Evolutionary conservation across 352 stramenopile species (phyloP).

Genomic region (Phytophthora boehmeriae): DNA sequence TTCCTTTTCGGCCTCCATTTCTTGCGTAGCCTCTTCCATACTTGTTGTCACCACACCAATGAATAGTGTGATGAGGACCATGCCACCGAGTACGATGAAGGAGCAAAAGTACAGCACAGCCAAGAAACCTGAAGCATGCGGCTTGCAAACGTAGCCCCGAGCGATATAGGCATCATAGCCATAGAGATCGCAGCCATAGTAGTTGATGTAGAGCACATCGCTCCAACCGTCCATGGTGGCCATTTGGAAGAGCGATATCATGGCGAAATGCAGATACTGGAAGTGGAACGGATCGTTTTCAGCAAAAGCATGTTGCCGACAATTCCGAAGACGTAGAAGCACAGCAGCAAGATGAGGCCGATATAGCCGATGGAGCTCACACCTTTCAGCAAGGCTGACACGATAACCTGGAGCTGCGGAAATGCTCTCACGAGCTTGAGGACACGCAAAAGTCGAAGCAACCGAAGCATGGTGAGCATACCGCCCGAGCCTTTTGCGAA

Average conservation of each 20-base stretch:
- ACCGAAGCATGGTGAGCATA: constrained; percentile 84
- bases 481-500: constrained; percentile 68
- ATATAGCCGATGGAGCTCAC: constrained; percentile 91
- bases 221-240: constrained; percentile 92
- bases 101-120: constrained; percentile 79
- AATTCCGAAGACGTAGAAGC: constrained; percentile 93
- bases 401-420: constrained; percentile 89
- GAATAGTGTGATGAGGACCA: constrained; percentile 92
- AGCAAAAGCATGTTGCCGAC: constrained; percentile 89
- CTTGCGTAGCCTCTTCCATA: constrained; percentile 90
- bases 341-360: constrained; percentile 85
- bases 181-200: constrained; percentile 87
- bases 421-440: constrained; percentile 90
- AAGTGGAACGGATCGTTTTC: constrained; percentile 91
- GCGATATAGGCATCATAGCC: constrained; percentile 68
- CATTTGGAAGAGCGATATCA: constrained; percentile 90
- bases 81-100: constrained; percentile 85
- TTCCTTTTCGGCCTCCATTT: constrained; percentile 81
- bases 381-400: constrained; percentile 89
- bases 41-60: constrained; percentile 92
- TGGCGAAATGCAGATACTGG: constrained; percentile 83
- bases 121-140: constrained; percentile 45
- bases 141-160: constrained; percentile 68
- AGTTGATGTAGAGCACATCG: constrained; percentile 91
- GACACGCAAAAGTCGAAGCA: constrained; percentile 83